Evolutionary conservation across 2,329 filamentous ascomycete genomes (phyloP).

Genomic region (Aspergillus cejpii): DNA sequence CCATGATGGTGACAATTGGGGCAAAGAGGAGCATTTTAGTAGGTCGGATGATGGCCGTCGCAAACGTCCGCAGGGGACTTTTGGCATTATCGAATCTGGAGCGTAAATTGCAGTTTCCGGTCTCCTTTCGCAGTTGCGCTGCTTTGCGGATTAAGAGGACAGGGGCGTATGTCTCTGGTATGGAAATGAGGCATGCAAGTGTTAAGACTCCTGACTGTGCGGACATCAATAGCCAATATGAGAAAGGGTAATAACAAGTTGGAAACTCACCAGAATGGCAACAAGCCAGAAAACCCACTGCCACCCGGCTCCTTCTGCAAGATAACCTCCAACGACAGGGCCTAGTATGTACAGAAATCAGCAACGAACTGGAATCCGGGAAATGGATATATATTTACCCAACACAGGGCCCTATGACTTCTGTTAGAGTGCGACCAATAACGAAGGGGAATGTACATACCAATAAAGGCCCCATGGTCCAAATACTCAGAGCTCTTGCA

Average conservation of each 20-base stretch:
- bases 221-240: constrained; percentile 24
- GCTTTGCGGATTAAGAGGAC: constrained; percentile 1
- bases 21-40: constrained; percentile 47
- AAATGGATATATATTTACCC: neutral
- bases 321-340: constrained; percentile 47
- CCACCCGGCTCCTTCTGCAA: constrained; percentile 48
- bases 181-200: neutral
- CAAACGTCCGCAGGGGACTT: neutral
- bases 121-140: neutral
- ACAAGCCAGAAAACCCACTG: constrained; percentile 51
- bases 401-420: neutral
- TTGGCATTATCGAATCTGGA: constrained; percentile 41
- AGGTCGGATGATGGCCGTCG: neutral
- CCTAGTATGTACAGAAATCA: constrained; percentile 20
- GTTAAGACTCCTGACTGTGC: neutral
- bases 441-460: neutral
- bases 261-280: constrained; percentile 38
- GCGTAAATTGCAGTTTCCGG: constrained; percentile 11
- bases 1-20: constrained; percentile 44
- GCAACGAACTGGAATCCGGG: too few relatives aligned
- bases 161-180: neutral
- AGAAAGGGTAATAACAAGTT: constrained; percentile 30
- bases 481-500: constrained; percentile 50
- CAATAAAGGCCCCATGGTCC: constrained; percentile 22
- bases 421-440: neutral